Evolutionary conservation across 2,329 filamentous ascomycete species (phyloP), one percentile per base, ranked within the genome.

Genomic region (Verruconis gallopava): DNA sequence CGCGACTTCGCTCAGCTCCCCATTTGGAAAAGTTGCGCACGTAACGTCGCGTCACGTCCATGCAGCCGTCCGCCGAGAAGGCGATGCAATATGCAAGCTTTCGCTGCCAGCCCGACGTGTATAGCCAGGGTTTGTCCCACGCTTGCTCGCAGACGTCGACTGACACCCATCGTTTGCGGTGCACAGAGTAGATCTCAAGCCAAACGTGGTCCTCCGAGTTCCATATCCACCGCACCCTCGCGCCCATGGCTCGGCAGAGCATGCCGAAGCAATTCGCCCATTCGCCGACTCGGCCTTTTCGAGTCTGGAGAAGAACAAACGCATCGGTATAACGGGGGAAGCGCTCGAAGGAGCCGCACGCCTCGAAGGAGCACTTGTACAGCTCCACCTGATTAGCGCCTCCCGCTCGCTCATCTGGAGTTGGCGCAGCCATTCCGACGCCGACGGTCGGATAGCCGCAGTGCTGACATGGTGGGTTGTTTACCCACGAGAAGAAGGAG

Each of bases 261-360:
- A 96, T 96, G 65, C 81, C 89, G 66, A 98, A 98, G 70, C 88
- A 95, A 64, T 95, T 96, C 50, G 85, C 86, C 86, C 91, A 96
- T 66, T 98, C 91, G 47, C 91, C 91, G 47, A 81, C 81, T 51
- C 91, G 79, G 25, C 91, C 91, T 51, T 82, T 75, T 51, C 84
- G 72, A 20, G 85, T 93, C 60, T 95, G 82, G 34, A 98, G 67
- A 46, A 96, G 65, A 39, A 86, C 80, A 79, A 93, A 96, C 19
- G 94, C 89, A 57, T 98, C 89, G 46, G 85, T 89, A 60, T 94
- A 96, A 46, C 91, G 77, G 30, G 91, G 88, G 51, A 95, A 98
- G 48, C 89, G 77, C 60, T 95, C 89, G 55, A 79, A 85, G 20
- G 77, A 73, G 37, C 78, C 74, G 60, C 89, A 98, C 37, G 71